A percentile compares a stretch with the other conserved stretches of the same genome.
These are phyloP conservation scores for Penicillium goetzii DNA, from an alignment of 495 filamentous ascomycete species.

Conservation along the genomic window DNA sequence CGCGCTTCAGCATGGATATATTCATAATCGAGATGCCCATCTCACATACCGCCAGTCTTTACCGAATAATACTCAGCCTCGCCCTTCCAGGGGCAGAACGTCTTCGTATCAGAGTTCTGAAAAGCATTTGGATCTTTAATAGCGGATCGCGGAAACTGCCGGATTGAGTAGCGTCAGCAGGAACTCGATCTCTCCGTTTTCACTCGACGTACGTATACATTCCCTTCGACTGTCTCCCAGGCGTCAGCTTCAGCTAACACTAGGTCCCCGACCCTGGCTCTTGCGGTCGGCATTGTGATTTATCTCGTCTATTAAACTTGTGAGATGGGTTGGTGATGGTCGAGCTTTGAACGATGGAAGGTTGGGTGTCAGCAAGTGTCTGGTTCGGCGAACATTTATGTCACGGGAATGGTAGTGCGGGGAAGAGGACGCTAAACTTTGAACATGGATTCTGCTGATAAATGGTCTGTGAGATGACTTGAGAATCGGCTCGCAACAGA, in stretches of 20 bases:
- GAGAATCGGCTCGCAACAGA: background rate
- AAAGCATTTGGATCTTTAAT: conserved; percentile 52
- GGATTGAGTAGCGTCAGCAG: conserved; percentile 13
- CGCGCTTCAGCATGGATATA: conserved; percentile 19
- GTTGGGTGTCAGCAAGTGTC: background rate
- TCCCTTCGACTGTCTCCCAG: conserved; percentile 71
- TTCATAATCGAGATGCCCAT: conserved; percentile 2
- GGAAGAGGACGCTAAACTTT: background rate
- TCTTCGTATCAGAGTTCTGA: conserved; percentile 52
- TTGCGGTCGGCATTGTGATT: conserved; percentile 52
- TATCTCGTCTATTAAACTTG: background rate
- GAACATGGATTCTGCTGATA: background rate
- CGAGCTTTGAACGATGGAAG: background rate
- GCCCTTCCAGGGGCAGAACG: conserved; percentile 73
- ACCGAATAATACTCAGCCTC: conserved; percentile 68
- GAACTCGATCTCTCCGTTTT: background rate
- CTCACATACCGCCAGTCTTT: conserved; percentile 54
- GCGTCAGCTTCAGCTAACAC: conserved; percentile 62
- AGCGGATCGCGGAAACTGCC: conserved; percentile 40
- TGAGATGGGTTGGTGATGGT: background rate
- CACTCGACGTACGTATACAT: conserved; percentile 61
- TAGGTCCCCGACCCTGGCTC: conserved; percentile 59
- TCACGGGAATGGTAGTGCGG: background rate
- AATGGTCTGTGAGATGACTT: background rate
- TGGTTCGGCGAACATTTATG: background rate